Evolutionary conservation across 352 stramenopile species (phyloP), one percentile per base, ranked within the genome.

Genomic region (Globisporangium spinosum): DNA sequence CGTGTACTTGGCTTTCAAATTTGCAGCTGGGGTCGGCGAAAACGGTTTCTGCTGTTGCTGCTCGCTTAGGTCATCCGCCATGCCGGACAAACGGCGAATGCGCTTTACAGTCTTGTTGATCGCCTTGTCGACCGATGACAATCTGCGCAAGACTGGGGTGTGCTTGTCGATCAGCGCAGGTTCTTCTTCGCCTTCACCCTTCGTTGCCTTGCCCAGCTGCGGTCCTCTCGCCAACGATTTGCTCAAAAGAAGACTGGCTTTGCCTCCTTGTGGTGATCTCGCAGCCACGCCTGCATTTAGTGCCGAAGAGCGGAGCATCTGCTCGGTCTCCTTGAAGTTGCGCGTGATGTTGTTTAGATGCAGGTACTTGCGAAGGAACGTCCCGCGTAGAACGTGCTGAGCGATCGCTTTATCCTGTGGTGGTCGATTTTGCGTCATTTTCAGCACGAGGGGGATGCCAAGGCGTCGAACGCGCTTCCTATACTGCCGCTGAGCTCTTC

Each of bases 331-430:
- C 51, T 83, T 88, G 47, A 90, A 72, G 59, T 79, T 88, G 6
- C 78, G 78, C n/a, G 77, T 71, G 65, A 91, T 80, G 59, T 85
- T 89, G 59, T 70, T 89, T 1, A 76, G 72, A 59, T 91, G 80
- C 0, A 91, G 70, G 64, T 90, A 89, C 69, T 89, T 89, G 61
- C 81, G 79, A 23, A 91, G 65, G 47, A 89, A 83, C 7, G 82
- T 74, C n/a, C 81, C 75, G 0, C 81, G 79, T 0, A 88, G 63
- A 3, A 91, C 73, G 61, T 91, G 83, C 29, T 89, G 81, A 0
- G 73, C 74, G 56, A 91, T 82, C 9, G 83, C 79, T 32, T 79
- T 82, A 22, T 81, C 74, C 43, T 79, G 68, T 2, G 73, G 68
- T 29, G 73, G 69, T 15, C 62, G 69, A 43, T 65, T 65, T n/a